Evolutionary conservation across 345 rosid species (phyloP).

Genomic region (Lepidium africanum): DNA sequence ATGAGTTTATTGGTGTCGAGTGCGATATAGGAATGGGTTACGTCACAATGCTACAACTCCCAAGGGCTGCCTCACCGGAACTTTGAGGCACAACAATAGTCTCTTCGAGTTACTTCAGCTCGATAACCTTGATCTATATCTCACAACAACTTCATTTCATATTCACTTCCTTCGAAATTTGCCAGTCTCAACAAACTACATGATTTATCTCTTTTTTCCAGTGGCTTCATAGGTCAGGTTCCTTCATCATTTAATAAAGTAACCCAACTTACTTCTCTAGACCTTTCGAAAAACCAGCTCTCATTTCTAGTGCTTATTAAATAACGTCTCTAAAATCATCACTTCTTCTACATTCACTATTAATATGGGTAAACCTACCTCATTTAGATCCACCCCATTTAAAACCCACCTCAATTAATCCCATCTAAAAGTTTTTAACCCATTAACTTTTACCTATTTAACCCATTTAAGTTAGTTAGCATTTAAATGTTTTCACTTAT

Average conservation of each 20-base stretch:
- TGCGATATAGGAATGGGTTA: neutral
- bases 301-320: no score
- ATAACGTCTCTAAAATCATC: no score
- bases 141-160: neutral
- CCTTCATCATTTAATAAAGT: conserved; percentile 1
- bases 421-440: no score
- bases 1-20: neutral
- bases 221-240: neutral
- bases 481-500: no score
- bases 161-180: neutral
- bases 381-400: no score
- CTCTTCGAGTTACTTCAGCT: neutral
- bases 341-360: no score
- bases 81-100: neutral
- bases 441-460: no score
- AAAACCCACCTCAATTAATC: no score
- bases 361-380: no score
- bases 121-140: neutral
- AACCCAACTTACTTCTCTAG: neutral
- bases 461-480: no score
- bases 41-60: neutral
- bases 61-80: neutral
- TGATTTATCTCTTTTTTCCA: neutral
- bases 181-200: neutral
- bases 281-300: neutral